Conservation (phyloP, 768 basidiomycete genomes). For the Mycena galopus region DNA sequence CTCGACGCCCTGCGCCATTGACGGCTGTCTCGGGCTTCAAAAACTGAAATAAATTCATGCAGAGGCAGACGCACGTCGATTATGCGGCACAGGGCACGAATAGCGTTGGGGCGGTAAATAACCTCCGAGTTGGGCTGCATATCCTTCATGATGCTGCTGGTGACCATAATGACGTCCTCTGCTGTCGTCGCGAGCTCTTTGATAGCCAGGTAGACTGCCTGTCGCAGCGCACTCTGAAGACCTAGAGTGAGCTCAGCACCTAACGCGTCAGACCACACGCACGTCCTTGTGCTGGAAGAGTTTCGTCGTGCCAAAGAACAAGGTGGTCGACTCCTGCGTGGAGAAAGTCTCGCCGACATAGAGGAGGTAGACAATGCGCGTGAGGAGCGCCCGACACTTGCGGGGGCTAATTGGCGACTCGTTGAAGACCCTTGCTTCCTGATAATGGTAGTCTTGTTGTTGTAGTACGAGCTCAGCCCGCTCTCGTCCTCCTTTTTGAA, state of each 20-base stretch:
- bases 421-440: slow-evolving; percentile 99
- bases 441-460: slow-evolving; percentile 99
- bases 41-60: neutral
- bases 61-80: slow-evolving; percentile 83
- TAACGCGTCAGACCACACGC: slow-evolving; percentile 51
- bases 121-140: slow-evolving; percentile 99
- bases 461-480: slow-evolving; percentile 91
- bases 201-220: slow-evolving; percentile 98
- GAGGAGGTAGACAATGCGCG: slow-evolving; percentile 95
- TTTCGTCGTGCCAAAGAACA: slow-evolving; percentile 99
- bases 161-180: slow-evolving; percentile 99
- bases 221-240: slow-evolving; percentile 88
- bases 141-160: slow-evolving; percentile 99
- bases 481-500: slow-evolving; percentile 97
- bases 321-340: slow-evolving; percentile 95
- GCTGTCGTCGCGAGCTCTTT: slow-evolving; percentile 97
- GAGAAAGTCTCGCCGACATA: slow-evolving; percentile 96
- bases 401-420: slow-evolving; percentile 98
- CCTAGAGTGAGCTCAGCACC: slow-evolving; percentile 7
- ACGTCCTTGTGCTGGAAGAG: slow-evolving; percentile 99
- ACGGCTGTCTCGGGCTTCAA: slow-evolving; percentile 69
- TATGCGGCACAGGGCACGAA: slow-evolving; percentile 94
- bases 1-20: slow-evolving; percentile 99
- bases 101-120: slow-evolving; percentile 97
- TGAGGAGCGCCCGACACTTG: slow-evolving; percentile 96